phyloP scores from a whole-genome alignment of 2,329 filamentous ascomycete species.

The Dactylonectria macrodidyma region DNA sequence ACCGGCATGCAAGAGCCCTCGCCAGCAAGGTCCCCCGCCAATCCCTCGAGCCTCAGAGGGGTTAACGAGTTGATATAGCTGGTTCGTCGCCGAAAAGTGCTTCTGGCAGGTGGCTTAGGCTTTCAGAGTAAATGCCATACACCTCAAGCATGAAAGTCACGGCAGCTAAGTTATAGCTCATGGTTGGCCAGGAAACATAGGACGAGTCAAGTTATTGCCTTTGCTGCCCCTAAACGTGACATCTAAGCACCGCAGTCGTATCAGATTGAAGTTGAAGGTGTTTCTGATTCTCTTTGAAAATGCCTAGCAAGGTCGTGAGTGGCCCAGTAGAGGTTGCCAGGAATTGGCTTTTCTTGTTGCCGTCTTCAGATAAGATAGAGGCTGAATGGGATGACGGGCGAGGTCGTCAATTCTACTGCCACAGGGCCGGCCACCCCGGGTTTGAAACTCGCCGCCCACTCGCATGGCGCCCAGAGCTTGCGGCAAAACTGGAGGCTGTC shows the following conservation, averaged over 20 bases:
- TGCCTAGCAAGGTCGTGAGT: background rate
- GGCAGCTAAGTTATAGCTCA: background rate
- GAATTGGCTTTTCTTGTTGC: background rate
- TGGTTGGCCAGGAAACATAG: background rate
- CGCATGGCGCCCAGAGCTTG: too few relatives aligned
- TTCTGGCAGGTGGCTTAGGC: background rate
- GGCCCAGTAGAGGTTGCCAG: background rate
- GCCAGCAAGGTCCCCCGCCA: too few relatives aligned
- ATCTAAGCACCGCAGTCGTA: background rate
- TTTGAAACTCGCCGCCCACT: too few relatives aligned
- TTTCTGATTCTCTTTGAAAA: background rate
- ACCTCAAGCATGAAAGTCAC: background rate
- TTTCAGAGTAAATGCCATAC: background rate
- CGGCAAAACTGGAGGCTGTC: background rate
- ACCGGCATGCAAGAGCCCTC: too few relatives aligned
- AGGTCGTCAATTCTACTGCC: background rate
- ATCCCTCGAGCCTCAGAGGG: too few relatives aligned
- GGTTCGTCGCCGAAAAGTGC: background rate
- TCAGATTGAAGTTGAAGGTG: background rate
- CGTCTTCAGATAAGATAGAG: background rate
- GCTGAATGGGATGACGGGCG: background rate
- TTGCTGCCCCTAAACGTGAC: background rate
- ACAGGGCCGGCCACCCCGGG: too few relatives aligned
- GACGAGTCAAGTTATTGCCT: background rate
- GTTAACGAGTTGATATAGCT: too few relatives aligned